These are phyloP conservation scores for Wickerhamomyces bisporus DNA, from an alignment of 805 yeast genomes.

Conservation along the genomic window DNA sequence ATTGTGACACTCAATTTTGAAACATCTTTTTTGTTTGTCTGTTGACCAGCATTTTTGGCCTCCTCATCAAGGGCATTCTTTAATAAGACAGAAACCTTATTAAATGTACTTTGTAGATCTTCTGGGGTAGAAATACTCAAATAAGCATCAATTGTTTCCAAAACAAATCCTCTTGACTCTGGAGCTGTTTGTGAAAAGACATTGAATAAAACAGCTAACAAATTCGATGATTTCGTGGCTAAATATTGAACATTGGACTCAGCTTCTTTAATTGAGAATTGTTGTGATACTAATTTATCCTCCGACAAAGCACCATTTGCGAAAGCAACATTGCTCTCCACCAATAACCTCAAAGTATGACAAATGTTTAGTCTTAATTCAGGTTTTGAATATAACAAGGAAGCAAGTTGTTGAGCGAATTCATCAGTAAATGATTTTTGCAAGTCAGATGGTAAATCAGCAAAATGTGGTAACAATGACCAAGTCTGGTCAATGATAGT, in stretches of 20 bases:
- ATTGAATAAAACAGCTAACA: conserved; percentile 84
- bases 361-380: conserved; percentile 79
- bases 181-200: conserved; percentile 87
- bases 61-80: conserved; percentile 70
- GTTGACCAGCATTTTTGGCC: conserved; percentile 24
- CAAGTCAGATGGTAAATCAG: conserved; percentile 81
- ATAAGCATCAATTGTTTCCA: conserved; percentile 82
- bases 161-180: conserved; percentile 75
- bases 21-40: conserved; percentile 28
- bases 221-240: conserved; percentile 60
- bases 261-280: conserved; percentile 54
- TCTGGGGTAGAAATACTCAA: conserved; percentile 61
- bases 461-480: conserved; percentile 85
- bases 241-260: conserved; percentile 55
- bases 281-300: conserved; percentile 53
- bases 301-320: conserved; percentile 53
- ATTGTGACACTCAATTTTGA: conserved; percentile 69
- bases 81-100: conserved; percentile 77
- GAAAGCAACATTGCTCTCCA: conserved; percentile 67
- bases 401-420: conserved; percentile 75
- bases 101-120: conserved; percentile 71
- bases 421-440: conserved; percentile 57
- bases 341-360: conserved; percentile 70
- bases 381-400: conserved; percentile 66
- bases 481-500: conserved; percentile 90